Evolutionary conservation across 2,329 filamentous ascomycete species (phyloP), one percentile per base, ranked within the genome.

Genomic region (Sporothrix dimorphospora): DNA sequence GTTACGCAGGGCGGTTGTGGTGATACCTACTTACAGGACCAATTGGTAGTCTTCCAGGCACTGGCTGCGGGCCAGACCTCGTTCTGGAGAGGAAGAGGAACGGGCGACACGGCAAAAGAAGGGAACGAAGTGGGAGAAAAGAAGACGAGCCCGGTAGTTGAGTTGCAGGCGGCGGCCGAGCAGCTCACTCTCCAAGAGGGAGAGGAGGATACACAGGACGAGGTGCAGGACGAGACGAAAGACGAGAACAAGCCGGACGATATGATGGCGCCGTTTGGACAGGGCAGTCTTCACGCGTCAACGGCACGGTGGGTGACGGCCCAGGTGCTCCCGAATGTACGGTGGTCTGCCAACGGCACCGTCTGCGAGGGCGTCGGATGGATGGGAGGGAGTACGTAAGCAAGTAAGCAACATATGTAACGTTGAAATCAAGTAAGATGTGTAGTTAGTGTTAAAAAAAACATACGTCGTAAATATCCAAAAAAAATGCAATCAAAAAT

Each of bases 271-370:
- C 87, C 88, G 0, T 89, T 89, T 76, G 88, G 88, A 0, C 81
- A 87, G 70, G 88, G 88, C 0, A 87, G 84, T 63, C 80, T 81
- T 74, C 88, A 91, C 74, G 83, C 88, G 0, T 83, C 82, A 55
- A 91, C 89, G n/a, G 88, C 86, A 16, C 82, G 88, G 73, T 91
- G 88, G 88, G 85, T 90, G 27, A 82, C 82, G 0, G 82, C 84
- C 40, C 80, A 87, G 76, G 74, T 91, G 49, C 74, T 90, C 21
- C 85, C 86, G 0, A 74, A 75, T 1, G 80, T 84, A 0, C 79
- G 80, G 69, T 89, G 87, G 82, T 87, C 83, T 73, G 82, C 86
- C 72, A 82, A 83, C 40, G 88, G 87, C 0, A 81, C 81, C 2
- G 72, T 86, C 4, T 87, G 86, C 72, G 80, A 85, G 72, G 87